These are phyloP conservation scores for Microbotryum violaceum DNA, from an alignment of 1,284 basidiomycete species.

Conservation along the genomic window DNA sequence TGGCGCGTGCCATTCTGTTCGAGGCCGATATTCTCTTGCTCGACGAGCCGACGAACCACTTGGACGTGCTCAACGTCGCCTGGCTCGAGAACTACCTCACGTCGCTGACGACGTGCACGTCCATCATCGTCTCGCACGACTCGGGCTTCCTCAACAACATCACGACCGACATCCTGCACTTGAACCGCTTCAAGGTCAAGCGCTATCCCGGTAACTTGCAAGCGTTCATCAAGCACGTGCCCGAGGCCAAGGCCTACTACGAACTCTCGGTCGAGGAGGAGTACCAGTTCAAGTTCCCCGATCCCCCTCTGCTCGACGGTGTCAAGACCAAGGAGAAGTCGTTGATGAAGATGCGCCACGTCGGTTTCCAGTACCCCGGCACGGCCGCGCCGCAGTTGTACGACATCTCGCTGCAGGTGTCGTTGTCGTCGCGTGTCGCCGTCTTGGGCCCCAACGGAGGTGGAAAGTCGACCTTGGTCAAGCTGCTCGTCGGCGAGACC, in stretches of 20 bases:
- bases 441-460: constrained; percentile 95
- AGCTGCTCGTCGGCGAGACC: constrained; percentile 94
- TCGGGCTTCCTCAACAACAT: constrained; percentile 98
- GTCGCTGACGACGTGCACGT: constrained; percentile 80
- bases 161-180: constrained; percentile 95
- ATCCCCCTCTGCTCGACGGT: constrained; percentile 93
- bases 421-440: constrained; percentile 93
- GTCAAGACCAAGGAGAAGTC: constrained; percentile 99
- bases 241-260: constrained; percentile 98
- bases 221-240: constrained; percentile 85
- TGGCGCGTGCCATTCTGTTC: constrained; percentile 98
- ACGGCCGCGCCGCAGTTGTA: constrained; percentile 78
- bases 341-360: constrained; percentile 93
- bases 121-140: constrained; percentile 66
- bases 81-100: constrained; percentile 96
- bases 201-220: constrained; percentile 97
- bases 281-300: constrained; percentile 94
- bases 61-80: constrained; percentile 92
- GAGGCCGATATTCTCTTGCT: constrained; percentile 94
- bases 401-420: constrained; percentile 93
- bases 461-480: constrained; percentile 97
- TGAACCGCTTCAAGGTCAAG: constrained; percentile 98
- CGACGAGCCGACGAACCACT: constrained; percentile 96
- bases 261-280: constrained; percentile 73
- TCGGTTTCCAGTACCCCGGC: constrained; percentile 91